phyloP scores from a whole-genome alignment of 2,329 filamentous ascomycete genomes.

The Cordyceps tenuipes region DNA sequence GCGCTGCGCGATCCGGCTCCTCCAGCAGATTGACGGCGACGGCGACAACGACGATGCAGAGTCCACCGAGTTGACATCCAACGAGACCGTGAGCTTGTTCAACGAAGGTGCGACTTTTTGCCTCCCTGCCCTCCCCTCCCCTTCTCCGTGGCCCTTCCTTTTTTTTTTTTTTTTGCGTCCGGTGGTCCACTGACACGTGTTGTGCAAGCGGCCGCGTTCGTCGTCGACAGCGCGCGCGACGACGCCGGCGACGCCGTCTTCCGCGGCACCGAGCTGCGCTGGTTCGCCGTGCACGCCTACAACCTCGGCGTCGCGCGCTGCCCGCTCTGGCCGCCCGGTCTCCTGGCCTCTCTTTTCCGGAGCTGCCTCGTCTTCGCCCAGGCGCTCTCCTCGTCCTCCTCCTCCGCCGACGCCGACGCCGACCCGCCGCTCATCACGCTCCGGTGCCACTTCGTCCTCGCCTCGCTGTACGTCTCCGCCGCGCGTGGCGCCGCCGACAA shows the following conservation, averaged over 20 bases:
- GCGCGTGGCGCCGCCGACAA: slow-evolving; percentile 30
- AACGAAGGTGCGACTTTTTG: neutral
- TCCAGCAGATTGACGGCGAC: slow-evolving; percentile 27
- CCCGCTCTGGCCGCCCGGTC: slow-evolving; percentile 42
- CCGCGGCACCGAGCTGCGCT: slow-evolving; percentile 60
- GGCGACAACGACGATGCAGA: slow-evolving; percentile 17
- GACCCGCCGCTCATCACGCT: slow-evolving; percentile 48
- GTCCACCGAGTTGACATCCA: neutral
- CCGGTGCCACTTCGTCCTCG: slow-evolving; percentile 62
- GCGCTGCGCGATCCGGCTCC: slow-evolving; percentile 45
- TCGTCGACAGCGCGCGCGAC: slow-evolving; percentile 16
- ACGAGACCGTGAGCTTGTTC: neutral
- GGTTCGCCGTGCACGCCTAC: slow-evolving; percentile 78
- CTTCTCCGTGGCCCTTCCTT: neutral
- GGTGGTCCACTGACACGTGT: neutral
- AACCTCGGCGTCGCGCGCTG: slow-evolving; percentile 62
- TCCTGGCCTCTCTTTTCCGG: slow-evolving; percentile 48
- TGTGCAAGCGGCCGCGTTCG: neutral
- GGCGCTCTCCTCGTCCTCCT: slow-evolving; percentile 41
- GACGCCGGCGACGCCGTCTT: slow-evolving; percentile 43
- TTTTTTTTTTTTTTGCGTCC: neutral
- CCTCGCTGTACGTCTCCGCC: slow-evolving; percentile 41
- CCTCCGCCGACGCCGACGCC: slow-evolving; percentile 18
- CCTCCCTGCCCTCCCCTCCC: too few relatives aligned
- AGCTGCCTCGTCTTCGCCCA: slow-evolving; percentile 45